These are phyloP conservation scores for Knoxia roxburghii DNA, from an alignment of 257 asterid genomes.

Conservation along the genomic window DNA sequence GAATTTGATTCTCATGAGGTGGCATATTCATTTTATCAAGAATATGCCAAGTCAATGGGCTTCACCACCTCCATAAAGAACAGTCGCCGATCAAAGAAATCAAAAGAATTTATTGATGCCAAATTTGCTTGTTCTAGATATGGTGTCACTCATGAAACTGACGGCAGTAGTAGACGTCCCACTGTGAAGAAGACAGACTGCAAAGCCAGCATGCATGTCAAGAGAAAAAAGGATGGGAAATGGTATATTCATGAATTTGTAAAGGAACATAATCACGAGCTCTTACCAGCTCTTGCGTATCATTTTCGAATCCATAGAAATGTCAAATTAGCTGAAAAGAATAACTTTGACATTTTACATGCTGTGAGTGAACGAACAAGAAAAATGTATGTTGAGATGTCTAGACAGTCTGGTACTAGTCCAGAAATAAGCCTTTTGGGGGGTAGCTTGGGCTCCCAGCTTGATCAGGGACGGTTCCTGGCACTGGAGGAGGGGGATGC, in stretches of 20 bases:
- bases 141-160: constrained; percentile 90
- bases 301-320: constrained; percentile 90
- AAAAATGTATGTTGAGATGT: constrained; percentile 97
- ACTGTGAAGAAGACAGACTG: constrained; percentile 84
- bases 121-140: constrained; percentile 94
- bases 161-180: constrained; percentile 66
- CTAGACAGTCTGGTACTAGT: constrained; percentile 58
- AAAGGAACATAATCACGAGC: constrained; percentile 94
- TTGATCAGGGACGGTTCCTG: constrained; percentile 55
- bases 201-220: constrained; percentile 96
- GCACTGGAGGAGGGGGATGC: constrained; percentile 88
- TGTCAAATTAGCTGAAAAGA: constrained; percentile 84
- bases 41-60: constrained; percentile 97
- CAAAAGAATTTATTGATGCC: constrained; percentile 94
- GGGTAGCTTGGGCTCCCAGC: constrained; percentile 48
- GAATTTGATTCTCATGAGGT: constrained; percentile 90
- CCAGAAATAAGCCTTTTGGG: constrained; percentile 29
- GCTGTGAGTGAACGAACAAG: constrained; percentile 93
- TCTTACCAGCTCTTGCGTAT: constrained; percentile 90
- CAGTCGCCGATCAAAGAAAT: constrained; percentile 92
- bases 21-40: constrained; percentile 88
- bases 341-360: constrained; percentile 76
- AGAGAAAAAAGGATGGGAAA: constrained; percentile 82
- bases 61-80: constrained; percentile 95
- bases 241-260: constrained; percentile 89